Conservation (phyloP, 2,329 filamentous ascomycete genomes). For the Ophiostoma angusticollis region DNA sequence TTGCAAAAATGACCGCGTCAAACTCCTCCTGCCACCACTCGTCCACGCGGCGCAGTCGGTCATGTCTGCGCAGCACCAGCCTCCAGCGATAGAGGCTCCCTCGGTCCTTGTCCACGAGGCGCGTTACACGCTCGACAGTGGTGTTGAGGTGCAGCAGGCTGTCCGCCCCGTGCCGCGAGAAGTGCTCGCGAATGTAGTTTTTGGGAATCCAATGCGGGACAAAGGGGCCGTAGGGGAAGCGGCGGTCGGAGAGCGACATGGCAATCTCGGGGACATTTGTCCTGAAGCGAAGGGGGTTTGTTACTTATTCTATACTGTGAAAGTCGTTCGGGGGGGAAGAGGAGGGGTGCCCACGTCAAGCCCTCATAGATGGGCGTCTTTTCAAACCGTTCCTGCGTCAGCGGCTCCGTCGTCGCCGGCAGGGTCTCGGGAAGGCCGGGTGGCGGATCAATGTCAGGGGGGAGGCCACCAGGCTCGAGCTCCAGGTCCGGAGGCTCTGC, state of each 20-base stretch:
- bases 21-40: constrained; percentile 50
- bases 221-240: constrained; percentile 48
- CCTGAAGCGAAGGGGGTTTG: constrained; percentile 16
- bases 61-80: constrained; percentile 34
- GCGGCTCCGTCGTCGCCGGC: constrained; percentile 4
- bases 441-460: constrained; percentile 8
- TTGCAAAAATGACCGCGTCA: constrained; percentile 48
- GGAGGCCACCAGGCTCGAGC: constrained; percentile 10
- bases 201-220: constrained; percentile 42
- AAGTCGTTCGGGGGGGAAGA: too few species aligned
- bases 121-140: constrained; percentile 24
- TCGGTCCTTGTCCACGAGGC: constrained; percentile 27
- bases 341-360: too few species aligned
- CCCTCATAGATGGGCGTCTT: constrained; percentile 12
- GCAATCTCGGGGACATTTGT: constrained; percentile 42
- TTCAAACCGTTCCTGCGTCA: constrained; percentile 8
- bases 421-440: constrained; percentile 4
- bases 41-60: constrained; percentile 30
- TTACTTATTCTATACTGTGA: neutral
- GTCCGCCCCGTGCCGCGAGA: constrained; percentile 36
- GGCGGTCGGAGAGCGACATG: constrained; percentile 42
- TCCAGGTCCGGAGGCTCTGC: constrained; percentile 4
- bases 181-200: constrained; percentile 44
- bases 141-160: constrained; percentile 33
- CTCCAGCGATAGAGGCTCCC: constrained; percentile 35